A percentile compares a stretch with the other conserved stretches of the same genome.
These are phyloP conservation scores for Heracleum sosnowskyi DNA, from an alignment of 129 eudicot genomes.

Conservation along the genomic window DNA sequence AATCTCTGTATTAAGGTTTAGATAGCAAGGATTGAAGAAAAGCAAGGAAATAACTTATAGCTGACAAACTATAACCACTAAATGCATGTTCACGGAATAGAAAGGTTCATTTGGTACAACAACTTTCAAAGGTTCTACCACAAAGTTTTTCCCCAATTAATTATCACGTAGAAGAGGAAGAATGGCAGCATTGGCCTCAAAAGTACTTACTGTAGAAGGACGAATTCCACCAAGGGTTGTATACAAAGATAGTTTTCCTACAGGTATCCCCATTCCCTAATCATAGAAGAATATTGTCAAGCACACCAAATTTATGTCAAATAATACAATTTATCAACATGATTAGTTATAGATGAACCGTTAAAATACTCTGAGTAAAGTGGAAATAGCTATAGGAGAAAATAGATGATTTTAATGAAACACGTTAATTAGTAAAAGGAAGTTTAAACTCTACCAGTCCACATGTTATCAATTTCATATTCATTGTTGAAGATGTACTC, in stretches of 20 bases:
- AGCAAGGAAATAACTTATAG: background rate
- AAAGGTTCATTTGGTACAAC: background rate
- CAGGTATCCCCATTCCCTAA: slow-evolving; percentile 99
- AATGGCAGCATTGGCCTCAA: background rate
- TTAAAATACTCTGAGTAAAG: background rate
- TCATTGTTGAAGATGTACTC: slow-evolving; percentile 26
- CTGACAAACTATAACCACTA: background rate
- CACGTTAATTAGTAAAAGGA: background rate
- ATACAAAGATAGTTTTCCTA: slow-evolving; percentile 92
- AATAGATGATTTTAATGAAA: background rate
- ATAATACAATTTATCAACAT: background rate
- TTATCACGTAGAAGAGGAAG: background rate
- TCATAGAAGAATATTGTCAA: background rate
- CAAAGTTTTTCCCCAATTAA: background rate
- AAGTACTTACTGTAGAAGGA: slow-evolving; percentile 87
- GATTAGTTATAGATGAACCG: background rate
- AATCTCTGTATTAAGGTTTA: background rate
- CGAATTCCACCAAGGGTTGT: slow-evolving; percentile 98
- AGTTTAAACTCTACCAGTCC: slow-evolving; percentile 39
- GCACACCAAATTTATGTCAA: background rate
- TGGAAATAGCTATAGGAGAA: slow-evolving; percentile 1
- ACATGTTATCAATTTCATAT: slow-evolving; percentile 26
- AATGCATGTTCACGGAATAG: background rate
- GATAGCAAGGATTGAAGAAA: background rate
- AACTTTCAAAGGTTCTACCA: background rate